Evolutionary conservation across 1,139 yeast species (phyloP).

Genomic region (Debaryomycetaceae sp.): DNA sequence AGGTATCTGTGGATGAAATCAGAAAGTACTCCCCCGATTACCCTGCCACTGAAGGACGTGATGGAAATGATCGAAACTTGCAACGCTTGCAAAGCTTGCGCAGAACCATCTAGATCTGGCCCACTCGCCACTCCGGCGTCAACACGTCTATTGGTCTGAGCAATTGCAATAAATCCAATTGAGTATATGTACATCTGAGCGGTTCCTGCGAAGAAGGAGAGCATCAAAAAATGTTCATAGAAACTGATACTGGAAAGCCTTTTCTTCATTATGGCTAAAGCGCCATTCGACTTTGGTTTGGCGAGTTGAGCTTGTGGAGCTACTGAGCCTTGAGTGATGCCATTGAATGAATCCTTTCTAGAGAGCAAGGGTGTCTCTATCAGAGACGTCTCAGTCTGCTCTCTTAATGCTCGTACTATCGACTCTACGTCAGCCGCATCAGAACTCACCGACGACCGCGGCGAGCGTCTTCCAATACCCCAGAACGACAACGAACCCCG

Average conservation of each 20-base stretch:
- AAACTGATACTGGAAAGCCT: conserved; percentile 25
- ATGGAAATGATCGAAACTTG: conserved; percentile 44
- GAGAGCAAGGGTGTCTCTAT: conserved; percentile 7
- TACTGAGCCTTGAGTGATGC: not conserved
- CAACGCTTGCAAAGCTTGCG: conserved; percentile 40
- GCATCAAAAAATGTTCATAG: conserved; percentile 30
- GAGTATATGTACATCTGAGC: conserved; percentile 79
- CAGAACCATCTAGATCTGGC: conserved; percentile 6
- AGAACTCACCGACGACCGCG: conserved; percentile 21
- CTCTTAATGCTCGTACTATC: conserved; percentile 10
- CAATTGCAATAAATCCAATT: conserved; percentile 57
- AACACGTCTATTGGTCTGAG: conserved; percentile 19
- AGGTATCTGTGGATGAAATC: conserved; percentile 32
- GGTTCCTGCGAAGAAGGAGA: conserved; percentile 34
- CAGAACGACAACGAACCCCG: conserved; percentile 39
- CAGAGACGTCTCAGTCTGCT: conserved; percentile 6
- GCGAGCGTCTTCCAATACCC: conserved; percentile 32
- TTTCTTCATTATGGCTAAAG: conserved; percentile 21
- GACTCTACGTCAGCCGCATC: conserved; percentile 13
- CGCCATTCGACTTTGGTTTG: conserved; percentile 8
- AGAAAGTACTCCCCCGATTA: conserved; percentile 35
- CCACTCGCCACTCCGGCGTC: conserved; percentile 1
- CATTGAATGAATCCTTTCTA: conserved; percentile 12
- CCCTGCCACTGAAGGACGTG: conserved; percentile 39
- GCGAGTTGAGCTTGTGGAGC: not conserved